Evolutionary conservation across 768 basidiomycete species (phyloP), one percentile per base, ranked within the genome.

Genomic region (Termitomyces heimii): DNA sequence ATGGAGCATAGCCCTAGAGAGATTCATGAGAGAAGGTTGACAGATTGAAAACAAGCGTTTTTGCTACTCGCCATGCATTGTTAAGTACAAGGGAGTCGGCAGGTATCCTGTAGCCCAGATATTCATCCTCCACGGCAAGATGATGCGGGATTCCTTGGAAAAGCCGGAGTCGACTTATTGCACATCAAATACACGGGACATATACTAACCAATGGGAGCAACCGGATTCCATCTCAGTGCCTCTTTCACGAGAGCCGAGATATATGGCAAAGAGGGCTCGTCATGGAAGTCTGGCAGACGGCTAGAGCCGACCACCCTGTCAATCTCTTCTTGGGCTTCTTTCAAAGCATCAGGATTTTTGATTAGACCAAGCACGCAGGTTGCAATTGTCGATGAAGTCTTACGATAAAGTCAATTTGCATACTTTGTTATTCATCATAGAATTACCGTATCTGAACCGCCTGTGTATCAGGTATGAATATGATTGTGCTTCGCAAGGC

Each of bases 191-290:
- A 1, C 28, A n/a, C 14, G 10, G 8, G 7, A 16, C 29, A 4
- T 40, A 6, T 18, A 46, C 26, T 29, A 28, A 46, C 45, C 45
- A 46, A 29, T 3, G 45, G 45, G 45, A 18, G 16, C 18, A 46
- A 46, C 28, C 4, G 14, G 1, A 28, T 46, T 18, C 64, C 64
- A 67, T 45, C 75, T 58, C 49, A 75, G 42, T 18, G 63, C 62
- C 53, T 76, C 75, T 29, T 67, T 64, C 9, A 73, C 31, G 1
- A 75, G 44, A 0, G 73, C 74, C 12, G 65, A 63, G 16, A 74
- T 60, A 42, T 73, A 75, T 0, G 73, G 71, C 46, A 75, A 43
- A 2, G 59, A 61, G 2, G 39, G 37, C 12, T 65, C 54, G 35
- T 75, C 72, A 9, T 61, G 63, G 39, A 72, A 70, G 8, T 61